Percentiles rank a stretch among this genome's conserved stretches.
These are phyloP conservation scores for Botrytis medusae DNA, from an alignment of 2,329 filamentous ascomycete genomes.

Conservation along the genomic window DNA sequence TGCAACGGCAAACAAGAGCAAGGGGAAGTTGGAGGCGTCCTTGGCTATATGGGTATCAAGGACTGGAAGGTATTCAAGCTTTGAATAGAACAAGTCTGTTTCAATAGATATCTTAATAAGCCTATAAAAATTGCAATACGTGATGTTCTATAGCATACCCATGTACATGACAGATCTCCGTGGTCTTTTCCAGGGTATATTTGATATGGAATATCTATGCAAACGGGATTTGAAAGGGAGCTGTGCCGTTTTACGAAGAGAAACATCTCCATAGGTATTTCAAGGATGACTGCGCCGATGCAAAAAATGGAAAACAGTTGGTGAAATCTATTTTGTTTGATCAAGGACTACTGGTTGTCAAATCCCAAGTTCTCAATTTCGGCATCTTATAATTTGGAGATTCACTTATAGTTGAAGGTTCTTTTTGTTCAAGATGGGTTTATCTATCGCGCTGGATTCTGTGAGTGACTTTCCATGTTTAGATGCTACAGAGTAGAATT, in stretches of 20 bases:
- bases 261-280: background rate
- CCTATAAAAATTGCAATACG: no score
- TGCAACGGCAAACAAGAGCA: conserved; percentile 65
- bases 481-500: background rate
- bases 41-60: conserved; percentile 54
- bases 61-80: conserved; percentile 42
- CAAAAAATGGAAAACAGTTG: background rate
- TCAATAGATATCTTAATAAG: background rate
- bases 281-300: background rate
- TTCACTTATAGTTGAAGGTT: background rate
- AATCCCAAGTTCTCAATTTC: background rate
- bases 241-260: background rate
- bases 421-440: background rate
- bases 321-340: background rate
- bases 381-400: accelerated
- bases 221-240: background rate
- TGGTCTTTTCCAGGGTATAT: background rate
- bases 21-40: conserved; percentile 68
- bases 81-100: conserved; percentile 25
- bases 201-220: background rate
- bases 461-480: background rate
- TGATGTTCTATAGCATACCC: background rate
- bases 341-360: background rate
- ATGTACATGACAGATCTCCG: background rate
- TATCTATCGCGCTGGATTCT: background rate